phyloP scores from a whole-genome alignment of 2,329 filamentous ascomycete species.

The Aciculosporium take region DNA sequence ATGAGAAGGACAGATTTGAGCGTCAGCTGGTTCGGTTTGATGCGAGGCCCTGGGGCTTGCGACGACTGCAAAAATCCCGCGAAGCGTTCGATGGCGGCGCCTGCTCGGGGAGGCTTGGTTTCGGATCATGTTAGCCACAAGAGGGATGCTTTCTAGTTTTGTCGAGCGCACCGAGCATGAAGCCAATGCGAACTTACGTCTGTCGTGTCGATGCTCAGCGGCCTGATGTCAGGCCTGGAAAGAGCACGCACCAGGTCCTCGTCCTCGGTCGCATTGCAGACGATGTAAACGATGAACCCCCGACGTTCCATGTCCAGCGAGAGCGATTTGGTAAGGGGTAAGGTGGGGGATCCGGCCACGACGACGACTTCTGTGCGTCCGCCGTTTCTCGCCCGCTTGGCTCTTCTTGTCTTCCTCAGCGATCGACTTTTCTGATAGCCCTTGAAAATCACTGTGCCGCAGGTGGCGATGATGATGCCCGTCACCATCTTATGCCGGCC shows the following conservation, averaged over 20 bases:
- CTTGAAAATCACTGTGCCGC: constrained; percentile 49
- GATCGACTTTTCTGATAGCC: constrained; percentile 38
- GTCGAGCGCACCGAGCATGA: background rate
- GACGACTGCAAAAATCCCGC: constrained; percentile 56
- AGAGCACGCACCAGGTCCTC: constrained; percentile 65
- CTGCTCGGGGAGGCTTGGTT: constrained; percentile 51
- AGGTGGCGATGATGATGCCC: constrained; percentile 54
- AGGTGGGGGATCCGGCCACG: constrained; percentile 72
- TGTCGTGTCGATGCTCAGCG: constrained; percentile 69
- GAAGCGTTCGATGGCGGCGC: constrained; percentile 57
- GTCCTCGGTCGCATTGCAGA: constrained; percentile 74
- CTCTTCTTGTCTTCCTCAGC: constrained; percentile 55
- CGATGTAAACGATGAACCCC: constrained; percentile 86
- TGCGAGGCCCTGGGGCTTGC: constrained; percentile 61
- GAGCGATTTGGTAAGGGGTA: constrained; percentile 71
- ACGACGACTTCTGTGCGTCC: constrained; percentile 77
- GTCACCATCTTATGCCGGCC: constrained; percentile 57
- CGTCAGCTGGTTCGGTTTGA: constrained; percentile 59
- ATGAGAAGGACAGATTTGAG: constrained; percentile 73
- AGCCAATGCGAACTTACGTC: constrained; percentile 39
- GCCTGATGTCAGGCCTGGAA: constrained; percentile 65
- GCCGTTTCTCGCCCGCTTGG: constrained; percentile 66
- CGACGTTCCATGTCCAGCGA: constrained; percentile 77
- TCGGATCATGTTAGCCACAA: background rate
- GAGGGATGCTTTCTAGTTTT: background rate